Evolutionary conservation across 441 rosid genomes (phyloP), one percentile per base, ranked within the genome.

Genomic region (Sinapis alba): DNA sequence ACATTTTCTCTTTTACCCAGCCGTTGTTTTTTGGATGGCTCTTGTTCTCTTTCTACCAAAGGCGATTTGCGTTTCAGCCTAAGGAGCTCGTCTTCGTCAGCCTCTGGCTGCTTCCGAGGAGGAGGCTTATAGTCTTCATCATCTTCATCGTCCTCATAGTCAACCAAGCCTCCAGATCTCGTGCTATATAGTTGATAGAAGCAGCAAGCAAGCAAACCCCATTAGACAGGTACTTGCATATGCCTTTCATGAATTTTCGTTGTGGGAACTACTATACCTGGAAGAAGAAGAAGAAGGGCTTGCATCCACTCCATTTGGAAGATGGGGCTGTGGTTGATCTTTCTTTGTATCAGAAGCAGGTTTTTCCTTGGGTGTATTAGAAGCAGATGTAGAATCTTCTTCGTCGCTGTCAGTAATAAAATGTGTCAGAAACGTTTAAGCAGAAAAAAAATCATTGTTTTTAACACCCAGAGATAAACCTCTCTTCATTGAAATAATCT

Each of bases 401-500:
- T 96, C 99, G 64, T 94, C 99, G 69, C 99, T 94, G 88, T 67
- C 71, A 61, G 56, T 57, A 65, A 34, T 65, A 62, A 70, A 30
- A 68, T 23, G 47, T 11, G 62, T 56, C 43, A 68, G 67, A 60
- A 78, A 76, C 59, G 71, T 43, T 26, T 18, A 16, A 54, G 34
- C 45, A 23, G 10, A 54, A 59, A 67, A 15, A 7, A 62, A 47
- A 34, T 47, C 54, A 56, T 5, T 60, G 56, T 51, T 56, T 56
- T 68, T 43, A 32, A 57, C 16, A 80, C 71, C 20, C 12, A 47
- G 64, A 69, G 16, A 61, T 62, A 65, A 92, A 47, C 98, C 98
- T 96, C 83, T 94, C 96, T 81, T 85, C 97, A 12, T 94, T 94
- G 81, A 96, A 96, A 84, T 96, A 96, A 78, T 96, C 98, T 81